A percentile compares a stretch with the other conserved stretches of the same genome.
Evolutionary conservation across 2,329 filamentous ascomycete species (phyloP).

Genomic region (Fusarium sp.): DNA sequence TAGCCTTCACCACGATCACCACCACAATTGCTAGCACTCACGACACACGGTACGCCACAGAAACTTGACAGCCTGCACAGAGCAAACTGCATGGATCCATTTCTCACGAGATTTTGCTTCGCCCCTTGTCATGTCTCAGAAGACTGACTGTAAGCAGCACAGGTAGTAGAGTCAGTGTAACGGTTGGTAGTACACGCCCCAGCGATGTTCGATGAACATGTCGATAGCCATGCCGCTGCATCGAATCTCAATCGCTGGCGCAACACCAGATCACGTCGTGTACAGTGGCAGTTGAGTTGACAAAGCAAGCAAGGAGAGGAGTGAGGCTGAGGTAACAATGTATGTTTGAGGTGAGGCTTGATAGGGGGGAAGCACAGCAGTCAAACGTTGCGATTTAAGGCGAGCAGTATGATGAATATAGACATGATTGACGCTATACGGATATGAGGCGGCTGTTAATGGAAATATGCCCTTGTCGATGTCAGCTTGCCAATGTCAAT

Average conservation of each 20-base stretch:
- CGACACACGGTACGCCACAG: neutral
- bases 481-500: neutral
- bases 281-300: neutral
- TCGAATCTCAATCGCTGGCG: constrained; percentile 32
- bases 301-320: neutral
- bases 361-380: constrained; percentile 1
- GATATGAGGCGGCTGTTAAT: constrained; percentile 9
- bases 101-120: neutral
- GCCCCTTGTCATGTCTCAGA: constrained; percentile 19
- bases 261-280: constrained; percentile 29
- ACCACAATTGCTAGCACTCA: neutral
- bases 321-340: constrained; percentile 22
- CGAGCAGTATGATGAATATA: constrained; percentile 11
- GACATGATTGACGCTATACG: constrained; percentile 14
- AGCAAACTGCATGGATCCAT: neutral
- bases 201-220: constrained; percentile 16
- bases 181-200: constrained; percentile 13
- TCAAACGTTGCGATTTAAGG: constrained; percentile 3
- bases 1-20: constrained; percentile 8
- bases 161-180: constrained; percentile 8
- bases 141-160: neutral
- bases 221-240: constrained; percentile 28
- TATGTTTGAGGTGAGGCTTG: constrained; percentile 12
- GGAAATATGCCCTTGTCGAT: constrained; percentile 1
- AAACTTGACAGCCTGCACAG: neutral